phyloP scores from a whole-genome alignment of 306 rosid species.

The Abrus precatorius region DNA sequence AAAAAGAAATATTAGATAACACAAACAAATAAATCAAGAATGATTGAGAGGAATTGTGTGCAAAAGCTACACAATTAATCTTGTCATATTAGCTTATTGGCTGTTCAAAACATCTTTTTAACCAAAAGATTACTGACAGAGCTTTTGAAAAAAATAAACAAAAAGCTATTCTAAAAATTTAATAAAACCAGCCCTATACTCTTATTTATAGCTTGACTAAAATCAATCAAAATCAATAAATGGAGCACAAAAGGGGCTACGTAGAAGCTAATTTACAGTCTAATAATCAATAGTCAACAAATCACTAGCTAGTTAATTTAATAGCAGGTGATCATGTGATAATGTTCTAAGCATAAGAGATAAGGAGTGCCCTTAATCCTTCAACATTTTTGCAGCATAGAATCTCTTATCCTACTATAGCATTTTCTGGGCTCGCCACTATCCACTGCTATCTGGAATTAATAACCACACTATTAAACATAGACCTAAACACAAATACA shows the following conservation, averaged over 20 bases:
- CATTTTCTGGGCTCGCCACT: no score
- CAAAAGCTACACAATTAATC: constrained; percentile 1
- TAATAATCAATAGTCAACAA: constrained; percentile 2
- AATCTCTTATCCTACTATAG: no score
- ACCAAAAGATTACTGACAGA: neutral
- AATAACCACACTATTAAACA: neutral
- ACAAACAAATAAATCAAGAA: neutral
- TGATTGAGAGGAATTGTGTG: constrained; percentile 3
- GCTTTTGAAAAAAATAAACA: neutral
- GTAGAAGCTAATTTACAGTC: neutral
- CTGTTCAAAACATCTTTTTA: neutral
- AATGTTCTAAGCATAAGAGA: neutral
- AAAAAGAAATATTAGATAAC: constrained; percentile 24
- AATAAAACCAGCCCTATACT: neutral
- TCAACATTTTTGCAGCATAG: no score
- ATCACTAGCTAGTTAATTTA: neutral
- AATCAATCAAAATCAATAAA: neutral
- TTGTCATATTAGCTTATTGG: constrained; percentile 2
- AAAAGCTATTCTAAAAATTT: neutral
- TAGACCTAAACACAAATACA: neutral
- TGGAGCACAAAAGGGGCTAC: neutral
- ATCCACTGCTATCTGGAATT: neutral
- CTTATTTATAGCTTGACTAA: constrained; percentile 23
- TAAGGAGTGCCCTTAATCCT: neutral
- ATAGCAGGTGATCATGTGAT: neutral